Conservation (phyloP, 1,284 basidiomycete species). For the Filobasidium uniguttulatum region DNA sequence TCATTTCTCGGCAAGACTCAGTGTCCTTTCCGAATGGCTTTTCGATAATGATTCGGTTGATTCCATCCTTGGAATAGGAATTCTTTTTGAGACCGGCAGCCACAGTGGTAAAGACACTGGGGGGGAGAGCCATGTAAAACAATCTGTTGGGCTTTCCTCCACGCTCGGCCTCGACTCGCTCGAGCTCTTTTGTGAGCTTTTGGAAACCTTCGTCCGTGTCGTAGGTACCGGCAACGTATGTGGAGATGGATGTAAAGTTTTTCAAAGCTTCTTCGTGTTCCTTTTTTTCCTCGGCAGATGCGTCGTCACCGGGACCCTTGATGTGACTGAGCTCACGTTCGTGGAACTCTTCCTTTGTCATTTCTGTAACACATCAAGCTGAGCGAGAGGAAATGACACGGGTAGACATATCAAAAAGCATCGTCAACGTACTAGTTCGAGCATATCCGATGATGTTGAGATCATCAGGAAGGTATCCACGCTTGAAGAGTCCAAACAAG, state of each 20-base stretch:
- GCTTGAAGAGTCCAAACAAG: slow-evolving; percentile 71
- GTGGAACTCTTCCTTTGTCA: slow-evolving; percentile 73
- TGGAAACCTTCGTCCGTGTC: slow-evolving; percentile 68
- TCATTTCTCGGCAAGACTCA: slow-evolving; percentile 66
- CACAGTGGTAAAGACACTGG: slow-evolving; percentile 81
- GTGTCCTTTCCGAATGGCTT: slow-evolving; percentile 94
- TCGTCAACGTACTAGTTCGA: slow-evolving; percentile 48
- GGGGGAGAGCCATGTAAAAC: slow-evolving; percentile 89
- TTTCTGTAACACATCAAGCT: slow-evolving; percentile 42
- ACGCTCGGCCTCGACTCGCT: slow-evolving; percentile 56
- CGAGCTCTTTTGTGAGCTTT: slow-evolving; percentile 58
- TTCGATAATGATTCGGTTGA: slow-evolving; percentile 86
- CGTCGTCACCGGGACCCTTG: slow-evolving; percentile 57
- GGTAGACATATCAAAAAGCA: background rate
- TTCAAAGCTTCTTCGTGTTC: slow-evolving; percentile 47
- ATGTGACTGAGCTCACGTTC: slow-evolving; percentile 70
- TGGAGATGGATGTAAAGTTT: slow-evolving; percentile 62
- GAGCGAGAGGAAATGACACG: slow-evolving; percentile 6
- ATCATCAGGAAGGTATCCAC: slow-evolving; percentile 64
- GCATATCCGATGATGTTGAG: slow-evolving; percentile 88
- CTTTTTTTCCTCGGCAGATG: slow-evolving; percentile 29
- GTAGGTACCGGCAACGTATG: slow-evolving; percentile 76
- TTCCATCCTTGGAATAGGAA: slow-evolving; percentile 57
- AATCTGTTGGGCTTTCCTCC: slow-evolving; percentile 52
- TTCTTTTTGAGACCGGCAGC: slow-evolving; percentile 66